Base-by-base conservation (phyloP, 1,139 yeast species). In the Debaryomyces coudertii region DNA sequence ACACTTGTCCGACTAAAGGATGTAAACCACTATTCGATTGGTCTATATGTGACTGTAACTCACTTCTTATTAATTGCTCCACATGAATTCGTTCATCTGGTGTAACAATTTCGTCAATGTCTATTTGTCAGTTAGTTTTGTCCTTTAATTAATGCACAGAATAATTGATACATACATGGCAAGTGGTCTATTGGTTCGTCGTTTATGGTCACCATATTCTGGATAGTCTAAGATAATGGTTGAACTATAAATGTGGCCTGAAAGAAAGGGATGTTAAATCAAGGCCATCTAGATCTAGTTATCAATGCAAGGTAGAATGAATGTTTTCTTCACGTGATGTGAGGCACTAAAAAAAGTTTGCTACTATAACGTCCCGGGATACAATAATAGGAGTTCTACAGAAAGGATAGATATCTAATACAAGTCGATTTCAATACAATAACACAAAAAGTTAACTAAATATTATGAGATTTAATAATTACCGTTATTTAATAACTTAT, bases 401-500 rank as follows among this genome's bases (percentile, higher is more conserved):
- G 33, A 25, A 15, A 24, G 23, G 25, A 9, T 22, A 43, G 27
- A 30, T 23, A 25, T 22, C 16, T 42, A 38, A 42, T 45, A 45
- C 43, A 38, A 38, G 40, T 41, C 44, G 48, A 45, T 33, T 36
- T 42, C 42, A 47, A 33, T 46, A 40, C 25, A 37, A 41, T 47
- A n/a, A 47, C 41, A 45, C 50, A 47, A 39, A 43, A 31, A 36
- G 41, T 43, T 44, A 30, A 35, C 45, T 43, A 40, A 36, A 41
- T 43, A 36, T 37, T 43, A 41, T 37, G 35, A 33, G 34, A 23
- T 35, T 38, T 36, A 24, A 29, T 33, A 33, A 39, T 27, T 38
- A 28, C 18, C 14, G 36, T 34, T 30, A 40, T 39, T 41, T 49
- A 40, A 30, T 45, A 51, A 57, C 63, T 79, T 86, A 86, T 79